Base-by-base conservation (phyloP, 169 alveolate species). In the Cyclospora cayetanensis region DNA sequence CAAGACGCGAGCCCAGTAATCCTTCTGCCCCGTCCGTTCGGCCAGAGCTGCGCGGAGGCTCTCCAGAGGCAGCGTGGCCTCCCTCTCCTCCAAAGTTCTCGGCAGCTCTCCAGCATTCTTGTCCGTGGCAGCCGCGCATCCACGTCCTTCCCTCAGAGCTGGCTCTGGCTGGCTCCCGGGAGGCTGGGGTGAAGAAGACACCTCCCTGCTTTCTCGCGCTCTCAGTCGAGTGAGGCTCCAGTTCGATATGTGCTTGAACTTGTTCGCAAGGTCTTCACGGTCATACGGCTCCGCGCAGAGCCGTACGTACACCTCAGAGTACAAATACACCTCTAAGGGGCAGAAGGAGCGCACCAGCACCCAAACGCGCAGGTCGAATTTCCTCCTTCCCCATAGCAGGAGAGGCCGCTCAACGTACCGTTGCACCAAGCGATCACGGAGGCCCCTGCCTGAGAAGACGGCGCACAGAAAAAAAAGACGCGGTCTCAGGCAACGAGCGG, bases 311-410 rank as follows among this genome's bases (percentile, higher is more conserved):
- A 99, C 98, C 15, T 96, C 96, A 91, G 98, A 93, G 94, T 96
- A 97, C 89, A 97, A 86, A 91, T 97, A 98, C 27, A 95, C 97
- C 31, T 98, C 97, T 41, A 98, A 93, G 15, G 99, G 99, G 25
- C 94, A 93, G 94, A 97, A 97, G 66, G 96, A 92, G 74, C 98
- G 95, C 34, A 97, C 97, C 41, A 97, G 93, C n/a, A 97, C 97
- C 94, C 98, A 98, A 41, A 97, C 94, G 88, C 99, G 96, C 94
- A 97, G 90, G 95, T 98, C 99, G 91, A 97, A 98, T 92, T 98
- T 98, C 90, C 97, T 96, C 25, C 77, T 29, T 20, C 99, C 99
- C 22, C 98, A 98, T 42, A 97, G 93, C 91, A 98, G 95, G 25
- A 97, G 93, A 7, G 99, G 99, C 93, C 97, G 97, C 22, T 95